A percentile compares a stretch with the other conserved stretches of the same genome.
Conservation (phyloP, 2,329 filamentous ascomycete genomes). For the Fusarium verticillioides region DNA sequence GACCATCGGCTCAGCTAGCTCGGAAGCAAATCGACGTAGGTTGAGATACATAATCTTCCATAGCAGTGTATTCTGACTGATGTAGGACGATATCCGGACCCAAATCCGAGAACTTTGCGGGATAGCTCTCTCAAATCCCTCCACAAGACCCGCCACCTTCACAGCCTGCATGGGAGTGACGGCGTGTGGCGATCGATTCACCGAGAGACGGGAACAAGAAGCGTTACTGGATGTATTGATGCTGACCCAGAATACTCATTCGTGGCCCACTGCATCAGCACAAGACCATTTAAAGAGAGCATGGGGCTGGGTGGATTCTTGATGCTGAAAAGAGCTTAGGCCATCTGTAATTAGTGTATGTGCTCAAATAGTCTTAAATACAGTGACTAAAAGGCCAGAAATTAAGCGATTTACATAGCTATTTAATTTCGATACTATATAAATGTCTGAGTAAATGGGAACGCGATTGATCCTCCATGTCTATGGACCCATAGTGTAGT, state of each 20-base stretch:
- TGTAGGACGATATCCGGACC: slow-evolving; percentile 56
- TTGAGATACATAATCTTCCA: rapidly evolving
- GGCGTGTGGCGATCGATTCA: slow-evolving; percentile 61
- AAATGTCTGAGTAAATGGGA: not conserved
- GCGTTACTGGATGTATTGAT: slow-evolving; percentile 60
- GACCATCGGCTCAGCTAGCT: slow-evolving; percentile 51
- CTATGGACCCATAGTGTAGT: too few species aligned
- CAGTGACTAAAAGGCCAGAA: rapidly evolving
- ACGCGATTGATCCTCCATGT: not conserved
- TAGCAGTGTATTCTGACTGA: slow-evolving; percentile 40
- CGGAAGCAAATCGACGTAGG: slow-evolving; percentile 50
- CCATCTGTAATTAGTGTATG: not conserved
- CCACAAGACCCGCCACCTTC: slow-evolving; percentile 66
- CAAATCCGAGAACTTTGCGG: slow-evolving; percentile 60
- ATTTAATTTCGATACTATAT: not conserved
- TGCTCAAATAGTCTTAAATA: too few species aligned
- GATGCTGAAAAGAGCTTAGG: too few species aligned
- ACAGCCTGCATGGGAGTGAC: slow-evolving; percentile 66
- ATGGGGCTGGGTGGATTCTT: slow-evolving; percentile 58
- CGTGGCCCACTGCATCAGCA: slow-evolving; percentile 62
- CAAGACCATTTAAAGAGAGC: slow-evolving; percentile 58
- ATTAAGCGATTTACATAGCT: rapidly evolving
- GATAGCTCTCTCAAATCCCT: slow-evolving; percentile 66
- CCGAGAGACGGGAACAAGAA: slow-evolving; percentile 57
- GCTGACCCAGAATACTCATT: slow-evolving; percentile 61